Percentiles rank a stretch among this genome's conserved stretches.
phyloP scores from a whole-genome alignment of 192 early-diverging fungal genomes.

The Linnemannia hyalina region DNA sequence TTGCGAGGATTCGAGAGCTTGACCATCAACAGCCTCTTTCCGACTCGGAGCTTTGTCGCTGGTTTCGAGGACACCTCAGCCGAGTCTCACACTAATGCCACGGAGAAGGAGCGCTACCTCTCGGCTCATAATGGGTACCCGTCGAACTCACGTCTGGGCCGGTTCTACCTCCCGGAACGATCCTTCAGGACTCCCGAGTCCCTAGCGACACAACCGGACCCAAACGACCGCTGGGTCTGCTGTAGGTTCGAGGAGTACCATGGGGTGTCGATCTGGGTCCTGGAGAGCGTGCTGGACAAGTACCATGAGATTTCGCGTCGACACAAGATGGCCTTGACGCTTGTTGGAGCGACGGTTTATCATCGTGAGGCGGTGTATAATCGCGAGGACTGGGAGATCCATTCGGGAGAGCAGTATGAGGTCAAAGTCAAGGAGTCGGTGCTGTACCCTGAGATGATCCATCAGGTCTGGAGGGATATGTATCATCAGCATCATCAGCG shows the following conservation, averaged over 20 bases:
- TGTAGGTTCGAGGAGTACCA: slow-evolving; percentile 41
- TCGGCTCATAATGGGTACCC: slow-evolving; percentile 23
- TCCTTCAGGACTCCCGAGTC: slow-evolving; percentile 28
- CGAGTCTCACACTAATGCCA: background rate
- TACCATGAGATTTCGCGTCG: slow-evolving; percentile 31
- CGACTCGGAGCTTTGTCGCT: slow-evolving; percentile 36
- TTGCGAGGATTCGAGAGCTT: slow-evolving; percentile 18
- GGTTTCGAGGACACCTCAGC: slow-evolving; percentile 23
- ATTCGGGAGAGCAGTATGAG: slow-evolving; percentile 6
- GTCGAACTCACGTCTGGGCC: slow-evolving; percentile 21
- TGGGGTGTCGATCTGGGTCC: slow-evolving; percentile 34
- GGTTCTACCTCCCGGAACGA: slow-evolving; percentile 41
- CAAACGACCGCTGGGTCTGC: slow-evolving; percentile 18
- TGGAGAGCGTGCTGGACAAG: slow-evolving; percentile 27
- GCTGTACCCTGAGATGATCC: slow-evolving; percentile 32
- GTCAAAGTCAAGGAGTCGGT: slow-evolving; percentile 22
- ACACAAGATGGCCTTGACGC: slow-evolving; percentile 37
- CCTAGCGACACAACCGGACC: background rate
- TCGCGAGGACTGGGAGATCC: slow-evolving; percentile 25
- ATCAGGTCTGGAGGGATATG: slow-evolving; percentile 46
- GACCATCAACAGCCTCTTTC: slow-evolving; percentile 20
- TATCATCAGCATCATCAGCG: slow-evolving; percentile 21
- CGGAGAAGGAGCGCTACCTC: background rate
- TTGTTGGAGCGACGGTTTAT: slow-evolving; percentile 2
- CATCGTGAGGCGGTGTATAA: background rate